Evolutionary conservation across 805 yeast genomes (phyloP).

Genomic region (Candida glaebosa): DNA sequence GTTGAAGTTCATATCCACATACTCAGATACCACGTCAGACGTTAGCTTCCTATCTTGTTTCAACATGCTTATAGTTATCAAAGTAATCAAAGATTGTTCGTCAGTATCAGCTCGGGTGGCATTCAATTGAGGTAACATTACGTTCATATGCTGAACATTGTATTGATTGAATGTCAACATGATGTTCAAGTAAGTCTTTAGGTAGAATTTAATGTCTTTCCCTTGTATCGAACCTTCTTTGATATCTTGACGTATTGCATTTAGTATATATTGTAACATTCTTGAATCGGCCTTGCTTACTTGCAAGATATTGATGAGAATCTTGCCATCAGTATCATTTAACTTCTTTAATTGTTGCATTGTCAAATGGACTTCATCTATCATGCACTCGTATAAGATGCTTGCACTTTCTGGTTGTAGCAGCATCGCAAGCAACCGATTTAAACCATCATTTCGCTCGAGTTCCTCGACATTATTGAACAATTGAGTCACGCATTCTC

Average conservation of each 20-base stretch:
- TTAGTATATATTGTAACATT: neutral
- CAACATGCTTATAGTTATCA: constrained; percentile 20
- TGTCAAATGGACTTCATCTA: constrained; percentile 12
- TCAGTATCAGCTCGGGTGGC: constrained; percentile 12
- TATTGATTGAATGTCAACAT: constrained; percentile 16
- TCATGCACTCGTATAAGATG: constrained; percentile 14
- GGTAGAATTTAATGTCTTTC: constrained; percentile 8
- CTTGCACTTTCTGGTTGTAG: constrained; percentile 8
- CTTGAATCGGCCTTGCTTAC: neutral
- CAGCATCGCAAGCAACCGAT: constrained; percentile 3
- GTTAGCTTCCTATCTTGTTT: constrained; percentile 14
- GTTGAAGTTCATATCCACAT: constrained; percentile 16
- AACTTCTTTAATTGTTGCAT: constrained; percentile 14
- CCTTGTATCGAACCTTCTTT: constrained; percentile 2
- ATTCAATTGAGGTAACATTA: constrained; percentile 16
- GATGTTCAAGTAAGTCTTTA: constrained; percentile 17
- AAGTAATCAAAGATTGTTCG: constrained; percentile 14
- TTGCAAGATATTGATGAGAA: constrained; percentile 13
- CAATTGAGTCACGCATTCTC: neutral
- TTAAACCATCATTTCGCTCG: neutral
- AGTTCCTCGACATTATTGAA: constrained; percentile 6
- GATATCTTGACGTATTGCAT: neutral
- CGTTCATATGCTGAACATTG: constrained; percentile 18
- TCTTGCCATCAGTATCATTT: constrained; percentile 13
- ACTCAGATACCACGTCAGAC: constrained; percentile 16